A percentile compares a stretch with the other conserved stretches of the same genome.
Conservation (phyloP, 768 basidiomycete species). For the Infundibulicybe gibba region DNA sequence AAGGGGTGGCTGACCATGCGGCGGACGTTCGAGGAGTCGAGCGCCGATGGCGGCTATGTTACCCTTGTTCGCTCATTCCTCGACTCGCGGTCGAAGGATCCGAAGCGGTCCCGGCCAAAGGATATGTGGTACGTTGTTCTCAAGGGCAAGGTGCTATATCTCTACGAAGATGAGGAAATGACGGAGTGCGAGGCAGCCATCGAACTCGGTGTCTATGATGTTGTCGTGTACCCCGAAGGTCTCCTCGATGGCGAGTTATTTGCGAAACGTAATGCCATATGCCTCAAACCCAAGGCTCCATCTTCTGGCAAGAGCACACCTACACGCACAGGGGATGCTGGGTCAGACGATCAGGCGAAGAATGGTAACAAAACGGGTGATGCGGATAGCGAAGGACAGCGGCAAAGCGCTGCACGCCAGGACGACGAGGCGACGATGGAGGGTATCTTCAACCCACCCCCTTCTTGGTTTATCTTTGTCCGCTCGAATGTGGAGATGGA, state of each 20-base stretch:
- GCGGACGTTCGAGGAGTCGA: slow-evolving; percentile 68
- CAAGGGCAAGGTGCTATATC: slow-evolving; percentile 86
- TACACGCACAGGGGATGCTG: slow-evolving; percentile 31
- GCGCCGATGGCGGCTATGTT: slow-evolving; percentile 67
- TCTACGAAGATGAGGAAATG: slow-evolving; percentile 93
- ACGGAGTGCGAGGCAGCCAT: slow-evolving; percentile 90
- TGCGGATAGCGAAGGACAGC: slow-evolving; percentile 23
- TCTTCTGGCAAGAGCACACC: slow-evolving; percentile 34
- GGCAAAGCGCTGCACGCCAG: too few relatives aligned
- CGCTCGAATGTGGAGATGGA: slow-evolving; percentile 91
- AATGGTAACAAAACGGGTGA: slow-evolving; percentile 47
- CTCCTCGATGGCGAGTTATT: slow-evolving; percentile 87
- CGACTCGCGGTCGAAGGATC: slow-evolving; percentile 81
- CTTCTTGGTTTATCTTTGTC: slow-evolving; percentile 94
- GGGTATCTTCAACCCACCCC: slow-evolving; percentile 45
- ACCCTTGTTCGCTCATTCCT: slow-evolving; percentile 77
- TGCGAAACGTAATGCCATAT: slow-evolving; percentile 86
- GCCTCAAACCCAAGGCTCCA: slow-evolving; percentile 52
- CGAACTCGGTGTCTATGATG: slow-evolving; percentile 76
- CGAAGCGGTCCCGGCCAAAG: slow-evolving; percentile 78
- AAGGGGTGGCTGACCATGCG: slow-evolving; percentile 85
- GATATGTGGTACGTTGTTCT: slow-evolving; percentile 92
- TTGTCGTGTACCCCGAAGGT: slow-evolving; percentile 71
- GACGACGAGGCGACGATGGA: slow-evolving; percentile 43
- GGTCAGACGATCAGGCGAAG: background rate